These are phyloP conservation scores for Rosellinia necatrix DNA, from an alignment of 2,329 filamentous ascomycete genomes.

Conservation along the genomic window DNA sequence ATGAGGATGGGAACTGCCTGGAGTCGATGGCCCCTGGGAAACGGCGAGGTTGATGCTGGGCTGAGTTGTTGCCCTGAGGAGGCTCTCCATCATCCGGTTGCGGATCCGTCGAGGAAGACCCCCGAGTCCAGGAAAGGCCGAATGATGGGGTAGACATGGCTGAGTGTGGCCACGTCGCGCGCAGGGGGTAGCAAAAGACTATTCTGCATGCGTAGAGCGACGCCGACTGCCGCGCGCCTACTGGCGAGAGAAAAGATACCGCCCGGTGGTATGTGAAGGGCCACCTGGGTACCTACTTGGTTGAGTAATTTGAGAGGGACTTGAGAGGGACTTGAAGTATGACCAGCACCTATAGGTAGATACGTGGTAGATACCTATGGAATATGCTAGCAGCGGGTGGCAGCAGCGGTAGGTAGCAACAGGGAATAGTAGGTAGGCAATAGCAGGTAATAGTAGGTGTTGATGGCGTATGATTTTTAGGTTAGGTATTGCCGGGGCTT, in stretches of 20 bases:
- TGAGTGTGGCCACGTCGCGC: conserved; percentile 4
- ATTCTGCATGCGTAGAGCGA: background rate
- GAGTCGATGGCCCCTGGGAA: conserved; percentile 28
- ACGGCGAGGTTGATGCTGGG: conserved; percentile 28
- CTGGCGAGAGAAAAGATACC: background rate
- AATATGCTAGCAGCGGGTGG: too few relatives aligned
- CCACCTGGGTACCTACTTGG: too few relatives aligned
- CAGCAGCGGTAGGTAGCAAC: too few relatives aligned
- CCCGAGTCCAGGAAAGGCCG: conserved; percentile 55
- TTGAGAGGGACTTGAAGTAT: too few relatives aligned
- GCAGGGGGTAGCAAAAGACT: background rate
- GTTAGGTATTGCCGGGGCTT: too few relatives aligned
- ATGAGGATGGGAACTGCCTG: conserved; percentile 41
- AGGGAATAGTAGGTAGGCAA: too few relatives aligned
- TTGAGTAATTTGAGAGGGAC: too few relatives aligned
- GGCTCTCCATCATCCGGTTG: conserved; percentile 41
- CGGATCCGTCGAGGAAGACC: conserved; percentile 42
- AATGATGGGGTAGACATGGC: conserved; percentile 53
- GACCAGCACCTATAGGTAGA: too few relatives aligned
- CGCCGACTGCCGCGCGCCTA: background rate
- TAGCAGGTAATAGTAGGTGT: too few relatives aligned
- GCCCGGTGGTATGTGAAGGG: too few relatives aligned
- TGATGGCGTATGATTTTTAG: too few relatives aligned
- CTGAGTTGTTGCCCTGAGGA: conserved; percentile 32
- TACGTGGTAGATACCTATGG: too few relatives aligned